Evolutionary conservation across 2,329 filamentous ascomycete genomes (phyloP), one percentile per base, ranked within the genome.

Genomic region (Xylaria multiplex): DNA sequence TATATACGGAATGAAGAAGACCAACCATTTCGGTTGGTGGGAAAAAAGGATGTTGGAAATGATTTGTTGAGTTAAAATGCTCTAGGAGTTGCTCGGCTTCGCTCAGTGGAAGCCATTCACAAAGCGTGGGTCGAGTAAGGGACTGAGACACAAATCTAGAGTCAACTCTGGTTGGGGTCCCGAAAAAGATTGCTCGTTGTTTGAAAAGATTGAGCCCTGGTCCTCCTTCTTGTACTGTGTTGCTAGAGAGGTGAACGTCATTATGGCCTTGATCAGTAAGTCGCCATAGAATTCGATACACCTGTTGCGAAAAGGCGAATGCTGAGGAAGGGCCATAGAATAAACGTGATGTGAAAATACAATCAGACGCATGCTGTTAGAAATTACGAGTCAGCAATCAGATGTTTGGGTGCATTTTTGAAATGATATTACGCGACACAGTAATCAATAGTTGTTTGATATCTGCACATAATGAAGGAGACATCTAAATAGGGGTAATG

Each of bases 301-400:
- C 50, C 27, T 65, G 62, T 30, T 65, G 62, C n/a, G 57, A 59
- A 45, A 65, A 65, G 6, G 62, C 62, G 43, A 65, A 65, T 32
- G 62, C 19, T 14, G 62, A 65, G 9, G 62, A 65, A n/a, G 62
- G 62, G 14, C 62, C 62, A 52, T 65, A 65, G 32, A 65, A 65
- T 40, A 65, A 46, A 5, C 62, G 56, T 6, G 62, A 65, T 2
- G 62, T 59, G 14, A 53, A 55, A 43, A 48, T 59, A 50, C 50
- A 59, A 22, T 65, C 62, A n/a, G 62, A 19, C 22, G 49, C 49
- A 6, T 54, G 52, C 56, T 59, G 32, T 59, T 11, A 6, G 48
- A n/a, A 22, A 42, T 27, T n/a, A 43, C 3, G 8, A 6, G 37
- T 55, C 14, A 55, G 53, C 43, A 27, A 19, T 53, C 24, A 13